Percentiles rank a stretch among this genome's conserved stretches.
Evolutionary conservation across 2,329 filamentous ascomycete species (phyloP).

Genomic region (Helotiales sp.): DNA sequence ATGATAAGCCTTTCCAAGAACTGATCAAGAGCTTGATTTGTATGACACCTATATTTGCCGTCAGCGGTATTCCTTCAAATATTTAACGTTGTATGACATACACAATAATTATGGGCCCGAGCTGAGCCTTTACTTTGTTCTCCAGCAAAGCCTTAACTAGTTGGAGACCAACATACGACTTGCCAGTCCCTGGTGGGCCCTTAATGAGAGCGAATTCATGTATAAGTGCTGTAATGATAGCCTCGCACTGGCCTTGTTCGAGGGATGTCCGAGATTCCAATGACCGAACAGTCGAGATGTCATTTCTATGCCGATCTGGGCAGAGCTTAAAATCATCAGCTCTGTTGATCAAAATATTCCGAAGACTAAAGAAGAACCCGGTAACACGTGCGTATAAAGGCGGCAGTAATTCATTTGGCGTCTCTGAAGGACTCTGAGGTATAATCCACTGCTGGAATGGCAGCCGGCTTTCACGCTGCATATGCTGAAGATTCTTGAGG

Average conservation of each 20-base stretch:
- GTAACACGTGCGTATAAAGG: slow-evolving; percentile 30
- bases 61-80: too few species aligned
- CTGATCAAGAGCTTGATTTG: too few species aligned
- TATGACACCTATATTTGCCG: too few species aligned
- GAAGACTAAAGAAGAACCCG: slow-evolving; percentile 21
- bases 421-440: slow-evolving; percentile 30
- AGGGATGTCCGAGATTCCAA: slow-evolving; percentile 28
- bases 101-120: too few species aligned
- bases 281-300: slow-evolving; percentile 26
- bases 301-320: slow-evolving; percentile 15
- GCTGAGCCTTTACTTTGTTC: too few species aligned
- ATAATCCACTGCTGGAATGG: too few species aligned
- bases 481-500: slow-evolving; percentile 40
- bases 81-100: too few species aligned
- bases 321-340: neutral
- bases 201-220: slow-evolving; percentile 54
- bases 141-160: too few species aligned
- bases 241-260: slow-evolving; percentile 46
- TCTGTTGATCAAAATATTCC: slow-evolving; percentile 23
- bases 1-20: too few species aligned
- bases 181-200: slow-evolving; percentile 39
- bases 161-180: slow-evolving; percentile 39
- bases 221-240: slow-evolving; percentile 38
- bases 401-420: slow-evolving; percentile 11
- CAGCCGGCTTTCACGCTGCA: slow-evolving; percentile 31